A percentile compares a stretch with the other conserved stretches of the same genome.
These are phyloP conservation scores for Colletotrichum sp. DNA, from an alignment of 2,329 filamentous ascomycete species.

Conservation along the genomic window DNA sequence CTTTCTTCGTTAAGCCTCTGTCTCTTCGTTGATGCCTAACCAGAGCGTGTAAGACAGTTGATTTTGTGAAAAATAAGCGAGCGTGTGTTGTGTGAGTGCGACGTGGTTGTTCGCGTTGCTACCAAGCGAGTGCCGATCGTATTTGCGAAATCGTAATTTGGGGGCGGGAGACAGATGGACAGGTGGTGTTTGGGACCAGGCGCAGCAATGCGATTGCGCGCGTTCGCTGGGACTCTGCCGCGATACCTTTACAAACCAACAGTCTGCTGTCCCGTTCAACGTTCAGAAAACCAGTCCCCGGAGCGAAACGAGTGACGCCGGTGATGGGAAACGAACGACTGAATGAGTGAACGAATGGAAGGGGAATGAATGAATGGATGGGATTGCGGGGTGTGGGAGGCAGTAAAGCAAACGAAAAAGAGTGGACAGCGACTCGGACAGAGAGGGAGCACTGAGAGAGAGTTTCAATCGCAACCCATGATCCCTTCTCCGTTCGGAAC, in stretches of 20 bases:
- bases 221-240: not conserved
- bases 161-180: not conserved
- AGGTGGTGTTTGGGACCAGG: not conserved
- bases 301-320: constrained; percentile 3
- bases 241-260: not conserved
- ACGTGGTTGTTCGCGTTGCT: not conserved
- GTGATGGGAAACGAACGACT: not conserved
- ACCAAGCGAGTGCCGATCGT: not conserved
- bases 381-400: not conserved
- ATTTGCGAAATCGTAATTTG: not conserved
- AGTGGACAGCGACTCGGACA: constrained; percentile 1
- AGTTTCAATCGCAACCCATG: constrained; percentile 16
- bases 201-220: not conserved
- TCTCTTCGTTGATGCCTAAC: not conserved
- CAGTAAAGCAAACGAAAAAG: not conserved
- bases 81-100: not conserved
- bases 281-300: not conserved
- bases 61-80: not conserved
- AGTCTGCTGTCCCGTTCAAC: not conserved
- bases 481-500: not conserved
- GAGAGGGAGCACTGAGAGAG: not conserved
- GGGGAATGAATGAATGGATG: not conserved
- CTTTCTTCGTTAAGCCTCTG: not conserved
- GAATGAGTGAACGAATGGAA: not conserved
- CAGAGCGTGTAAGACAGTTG: not conserved